A percentile compares a stretch with the other conserved stretches of the same genome.
These are phyloP conservation scores for Stagonosporopsis vannaccii DNA, from an alignment of 2,329 filamentous ascomycete species.

Conservation along the genomic window DNA sequence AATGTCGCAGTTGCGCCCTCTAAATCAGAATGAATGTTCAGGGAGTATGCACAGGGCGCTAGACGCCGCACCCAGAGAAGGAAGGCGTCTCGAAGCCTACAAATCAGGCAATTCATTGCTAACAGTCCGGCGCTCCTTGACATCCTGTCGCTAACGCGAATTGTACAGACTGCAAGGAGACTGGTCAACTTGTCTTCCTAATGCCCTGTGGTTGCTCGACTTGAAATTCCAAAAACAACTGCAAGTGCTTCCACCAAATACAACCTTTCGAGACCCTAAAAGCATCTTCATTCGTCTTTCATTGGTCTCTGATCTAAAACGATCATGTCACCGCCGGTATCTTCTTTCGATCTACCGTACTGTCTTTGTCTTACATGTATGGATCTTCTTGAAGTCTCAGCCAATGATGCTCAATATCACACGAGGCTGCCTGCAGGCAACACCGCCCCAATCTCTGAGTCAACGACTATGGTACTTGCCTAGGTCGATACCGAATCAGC, in stretches of 20 bases:
- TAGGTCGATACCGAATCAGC: slow-evolving; percentile 26
- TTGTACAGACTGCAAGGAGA: not conserved
- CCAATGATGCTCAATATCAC: slow-evolving; percentile 27
- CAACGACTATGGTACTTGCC: slow-evolving; percentile 21
- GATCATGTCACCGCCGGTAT: not conserved
- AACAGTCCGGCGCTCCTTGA: not conserved
- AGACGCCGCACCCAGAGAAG: not conserved
- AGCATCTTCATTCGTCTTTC: not conserved
- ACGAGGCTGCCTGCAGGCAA: slow-evolving; percentile 41
- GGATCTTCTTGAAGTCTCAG: slow-evolving; percentile 4
- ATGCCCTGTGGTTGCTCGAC: not conserved
- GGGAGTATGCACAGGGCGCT: not conserved
- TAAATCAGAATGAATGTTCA: not conserved
- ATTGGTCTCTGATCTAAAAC: not conserved
- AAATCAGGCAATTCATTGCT: not conserved
- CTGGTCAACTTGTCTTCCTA: not conserved
- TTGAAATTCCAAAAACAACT: too few species aligned
- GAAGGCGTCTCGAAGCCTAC: not conserved
- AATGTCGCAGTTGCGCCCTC: not conserved
- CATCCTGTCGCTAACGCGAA: not conserved
- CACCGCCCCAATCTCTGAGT: slow-evolving; percentile 32
- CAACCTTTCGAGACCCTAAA: not conserved
- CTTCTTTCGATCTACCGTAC: not conserved
- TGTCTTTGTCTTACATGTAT: not conserved
- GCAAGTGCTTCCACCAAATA: not conserved